Evolutionary conservation across 164 flowering plant species (phyloP), one percentile per base, ranked within the genome.

Genomic region (Annona squamosa): DNA sequence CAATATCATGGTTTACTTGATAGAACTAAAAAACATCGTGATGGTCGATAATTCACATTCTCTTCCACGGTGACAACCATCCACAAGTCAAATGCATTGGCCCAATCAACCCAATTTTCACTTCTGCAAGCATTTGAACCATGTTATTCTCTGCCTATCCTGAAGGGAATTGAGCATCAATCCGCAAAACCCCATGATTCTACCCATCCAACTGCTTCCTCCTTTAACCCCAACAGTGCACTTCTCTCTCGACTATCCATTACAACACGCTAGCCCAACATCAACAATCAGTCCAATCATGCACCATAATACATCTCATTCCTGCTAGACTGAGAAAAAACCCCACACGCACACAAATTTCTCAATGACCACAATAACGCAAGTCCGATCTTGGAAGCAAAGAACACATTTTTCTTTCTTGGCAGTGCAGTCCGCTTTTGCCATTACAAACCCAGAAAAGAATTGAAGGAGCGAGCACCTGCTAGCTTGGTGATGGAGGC

Each of bases 401-500:
- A 13, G 19, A 3, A 17, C 4, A 9, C 19, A 16, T 19, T 26
- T 4, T 4, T 62, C 17, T 62, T 62, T 9, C 17, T 62, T 62
- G 1, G 2, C 16, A 62, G n/a, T 18, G 4, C 17, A 5, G 65
- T 17, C 5, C 5, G 65, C n/a, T 63, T 26, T 63, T 63, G 19
- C 5, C 26, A 63, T 26, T 17, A 19, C 16, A 26, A 70, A 42
- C 19, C 43, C 65, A 19, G 61, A 37, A 48, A 46, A 62, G 61
- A 16, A 45, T 1, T 3, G 44, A 46, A 7, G 16, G 16, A 52
- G 19, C 13, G 59, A 2, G 59, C 3, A 93, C 98, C 98, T 86
- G 96, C 96, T 46, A 94, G 90, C 71, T 94, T 94, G 0, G 91
- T 90, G 79, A 91, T 87, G 48, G 89, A 86, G 70, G 92, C 94